Evolutionary conservation across 192 early-diverging fungal species (phyloP), one percentile per base, ranked within the genome.

Genomic region (Backusella tuberculispora): DNA sequence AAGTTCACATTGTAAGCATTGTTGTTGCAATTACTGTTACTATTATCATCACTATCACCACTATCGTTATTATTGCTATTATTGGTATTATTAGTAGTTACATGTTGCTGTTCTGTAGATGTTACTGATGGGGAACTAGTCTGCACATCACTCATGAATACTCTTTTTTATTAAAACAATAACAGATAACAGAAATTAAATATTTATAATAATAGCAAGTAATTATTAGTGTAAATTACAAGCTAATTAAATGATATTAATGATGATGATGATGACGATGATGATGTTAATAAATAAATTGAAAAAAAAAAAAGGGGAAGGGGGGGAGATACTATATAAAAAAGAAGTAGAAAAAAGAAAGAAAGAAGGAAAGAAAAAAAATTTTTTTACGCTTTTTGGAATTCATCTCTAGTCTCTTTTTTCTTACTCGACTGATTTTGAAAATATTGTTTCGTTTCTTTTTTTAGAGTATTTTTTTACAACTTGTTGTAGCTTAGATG

Each of bases 401-500:
- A 45, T 45, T 45, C 44, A 45, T 47, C 17, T 47, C 15, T 13
- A 47, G 46, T 47, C 14, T 6, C 17, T 47, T 60, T 50, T 50
- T 56, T 60, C 26, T 56, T 21, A 26, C 8, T 9, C 50, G 9
- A 56, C 50, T 56, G 50, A 56, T 56, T 56, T 56, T 56, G 17
- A 56, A 56, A 56, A 56, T 9, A 24, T 1, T 21, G 50, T 56
- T 56, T 56, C 50, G 8, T 10, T 56, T 56, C 50, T 24, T 8
- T 56, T 50, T 50, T 50, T 50, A n/a, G 44, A 40, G 34, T 56
- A 56, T 12, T 53, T 71, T 37, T 8, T 19, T 3, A 67, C 72
- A 21, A 84, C 60, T 8, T 82, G 73, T 17, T 46, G 43, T 24
- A 84, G 17, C 13, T 80, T 73, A 24, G 65, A 24, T 29, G 80